Conservation (phyloP, 805 yeast species). For the Suhomyces sp. region DNA sequence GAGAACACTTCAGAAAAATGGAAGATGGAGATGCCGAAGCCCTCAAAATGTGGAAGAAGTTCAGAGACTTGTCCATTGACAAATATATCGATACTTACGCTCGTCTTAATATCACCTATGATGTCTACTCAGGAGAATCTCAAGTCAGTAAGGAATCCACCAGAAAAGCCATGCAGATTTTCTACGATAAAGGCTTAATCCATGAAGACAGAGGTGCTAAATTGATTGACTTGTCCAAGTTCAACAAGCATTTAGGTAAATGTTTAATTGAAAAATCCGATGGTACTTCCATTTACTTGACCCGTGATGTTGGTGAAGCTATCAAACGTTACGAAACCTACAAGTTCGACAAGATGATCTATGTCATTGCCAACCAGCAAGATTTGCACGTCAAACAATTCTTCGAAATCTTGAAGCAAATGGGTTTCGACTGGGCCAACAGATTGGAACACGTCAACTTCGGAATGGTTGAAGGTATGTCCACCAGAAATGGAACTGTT, state of each 20-base stretch:
- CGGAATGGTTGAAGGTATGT: slow-evolving; percentile 99
- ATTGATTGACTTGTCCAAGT: slow-evolving; percentile 78
- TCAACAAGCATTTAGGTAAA: slow-evolving; percentile 90
- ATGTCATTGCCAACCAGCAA: slow-evolving; percentile 95
- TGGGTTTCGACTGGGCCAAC: slow-evolving; percentile 87
- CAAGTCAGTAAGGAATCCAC: slow-evolving; percentile 77
- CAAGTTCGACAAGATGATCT: slow-evolving; percentile 92
- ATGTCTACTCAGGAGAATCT: slow-evolving; percentile 92
- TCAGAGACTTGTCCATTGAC: slow-evolving; percentile 87
- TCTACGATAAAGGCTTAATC: slow-evolving; percentile 67
- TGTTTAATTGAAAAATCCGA: slow-evolving; percentile 90
- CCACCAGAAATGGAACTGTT: slow-evolving; percentile 96
- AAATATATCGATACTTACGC: slow-evolving; percentile 86
- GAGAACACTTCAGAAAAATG: slow-evolving; percentile 84
- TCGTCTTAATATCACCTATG: slow-evolving; percentile 86
- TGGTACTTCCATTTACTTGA: slow-evolving; percentile 90
- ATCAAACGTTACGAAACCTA: slow-evolving; percentile 80
- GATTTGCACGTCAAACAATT: slow-evolving; percentile 93
- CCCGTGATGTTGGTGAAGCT: slow-evolving; percentile 97
- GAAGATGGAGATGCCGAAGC: slow-evolving; percentile 90
- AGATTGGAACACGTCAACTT: slow-evolving; percentile 81
- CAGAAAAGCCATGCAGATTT: slow-evolving; percentile 59
- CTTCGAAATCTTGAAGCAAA: slow-evolving; percentile 86
- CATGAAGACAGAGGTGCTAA: slow-evolving; percentile 90
- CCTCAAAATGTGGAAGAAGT: slow-evolving; percentile 73